A percentile compares a stretch with the other conserved stretches of the same genome.
Conservation (phyloP, 805 yeast genomes). For the Schwanniomyces occidentalis region DNA sequence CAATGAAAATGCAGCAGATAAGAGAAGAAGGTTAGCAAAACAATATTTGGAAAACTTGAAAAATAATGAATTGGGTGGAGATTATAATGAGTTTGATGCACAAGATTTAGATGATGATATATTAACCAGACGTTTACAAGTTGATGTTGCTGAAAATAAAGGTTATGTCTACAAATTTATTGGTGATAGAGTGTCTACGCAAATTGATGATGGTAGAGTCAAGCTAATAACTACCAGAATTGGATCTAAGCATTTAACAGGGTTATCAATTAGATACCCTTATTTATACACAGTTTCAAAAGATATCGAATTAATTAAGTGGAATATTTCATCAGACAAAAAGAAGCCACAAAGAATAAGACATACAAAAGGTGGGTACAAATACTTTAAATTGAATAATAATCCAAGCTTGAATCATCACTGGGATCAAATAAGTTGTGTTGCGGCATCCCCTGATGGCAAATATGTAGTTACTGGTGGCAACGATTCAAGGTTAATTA, state of each 20-base stretch:
- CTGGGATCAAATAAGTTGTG: constrained; percentile 68
- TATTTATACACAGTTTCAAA: constrained; percentile 79
- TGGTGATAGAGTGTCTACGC: constrained; percentile 49
- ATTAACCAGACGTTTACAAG: constrained; percentile 73
- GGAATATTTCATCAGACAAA: constrained; percentile 54
- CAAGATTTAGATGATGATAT: constrained; percentile 87
- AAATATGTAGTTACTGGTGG: constrained; percentile 91
- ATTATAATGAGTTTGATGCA: constrained; percentile 70
- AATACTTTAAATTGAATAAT: constrained; percentile 39
- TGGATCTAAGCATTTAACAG: constrained; percentile 59
- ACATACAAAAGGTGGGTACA: constrained; percentile 62
- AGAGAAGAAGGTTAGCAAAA: constrained; percentile 90
- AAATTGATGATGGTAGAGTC: constrained; percentile 35
- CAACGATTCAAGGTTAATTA: constrained; percentile 71
- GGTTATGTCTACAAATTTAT: constrained; percentile 77
- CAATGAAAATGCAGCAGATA: constrained; percentile 85
- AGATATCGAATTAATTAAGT: constrained; percentile 76
- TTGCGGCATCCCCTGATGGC: constrained; percentile 87
- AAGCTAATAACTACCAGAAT: constrained; percentile 51
- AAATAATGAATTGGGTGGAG: constrained; percentile 48
- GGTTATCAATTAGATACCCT: constrained; percentile 56
- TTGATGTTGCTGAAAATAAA: constrained; percentile 86
- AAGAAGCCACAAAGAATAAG: constrained; percentile 66
- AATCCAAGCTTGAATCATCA: constrained; percentile 71
- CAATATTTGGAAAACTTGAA: constrained; percentile 83